Evolutionary conservation across 169 alveolate genomes (phyloP), one percentile per base, ranked within the genome.

Genomic region (Babesia bovis): DNA sequence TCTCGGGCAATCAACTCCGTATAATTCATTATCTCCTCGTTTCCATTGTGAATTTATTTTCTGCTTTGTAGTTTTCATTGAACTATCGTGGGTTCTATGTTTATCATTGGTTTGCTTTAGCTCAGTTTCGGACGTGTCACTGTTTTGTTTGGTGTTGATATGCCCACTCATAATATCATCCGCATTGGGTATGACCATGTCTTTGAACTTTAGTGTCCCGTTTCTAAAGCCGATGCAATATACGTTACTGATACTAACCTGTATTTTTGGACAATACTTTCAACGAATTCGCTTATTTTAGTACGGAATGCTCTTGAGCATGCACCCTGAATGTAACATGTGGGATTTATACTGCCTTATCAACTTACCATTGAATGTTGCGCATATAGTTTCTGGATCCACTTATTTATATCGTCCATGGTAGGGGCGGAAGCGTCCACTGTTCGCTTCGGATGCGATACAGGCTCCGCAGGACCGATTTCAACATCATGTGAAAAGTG

Each of bases 331-430:
- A 36, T 1, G 10, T 13, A 21, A 33, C 5, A 26, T 47, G 65
- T 10, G 3, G 2, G 7, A 21, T 12, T 13, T 13, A 33, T n/a
- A 7, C 3, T 17, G 15, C n/a, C 47, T n/a, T 32, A 9, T 23
- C 35, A 9, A 55, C 57, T 23, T 44, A 77, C 85, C 79, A 77
- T 53, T 47, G 69, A 36, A 21, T 59, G 66, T 10, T 77, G 85
- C 33, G 65, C 35, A 59, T 77, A 67, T 35, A 77, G 50, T 30
- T 60, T 49, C 56, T 77, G 78, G 6, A 77, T 67, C 85, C 85
- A 77, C 51, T 21, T 44, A 33, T 77, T 67, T 7, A 77, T 60
- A 30, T 66, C 66, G 51, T 41, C 81, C 66, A 67, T 77, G 13
- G 82, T 59, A 25, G 68, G 51, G 19, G 30, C 26, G 28, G 25